Evolutionary conservation across 2,329 filamentous ascomycete species (phyloP).

Genomic region (Exophiala viscosa): DNA sequence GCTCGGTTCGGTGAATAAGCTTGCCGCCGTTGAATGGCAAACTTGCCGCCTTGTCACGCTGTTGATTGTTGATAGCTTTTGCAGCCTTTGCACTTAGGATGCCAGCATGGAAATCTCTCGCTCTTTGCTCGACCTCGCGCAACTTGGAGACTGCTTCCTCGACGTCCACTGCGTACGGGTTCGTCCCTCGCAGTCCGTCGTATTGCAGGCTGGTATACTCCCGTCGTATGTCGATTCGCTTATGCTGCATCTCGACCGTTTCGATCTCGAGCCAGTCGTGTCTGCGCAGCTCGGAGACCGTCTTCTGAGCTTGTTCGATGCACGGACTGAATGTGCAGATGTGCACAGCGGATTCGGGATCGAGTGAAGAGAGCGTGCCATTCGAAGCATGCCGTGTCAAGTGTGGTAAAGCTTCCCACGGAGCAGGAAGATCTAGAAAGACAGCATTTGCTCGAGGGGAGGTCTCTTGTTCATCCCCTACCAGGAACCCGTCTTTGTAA

Average conservation of each 20-base stretch:
- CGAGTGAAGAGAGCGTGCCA: conserved; percentile 53
- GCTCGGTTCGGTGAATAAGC: conserved; percentile 74
- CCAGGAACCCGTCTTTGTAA: conserved; percentile 47
- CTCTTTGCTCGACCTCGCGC: conserved; percentile 67
- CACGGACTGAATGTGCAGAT: conserved; percentile 96
- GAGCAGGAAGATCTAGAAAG: conserved; percentile 50
- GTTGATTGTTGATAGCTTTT: conserved; percentile 25
- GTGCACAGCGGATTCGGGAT: conserved; percentile 67
- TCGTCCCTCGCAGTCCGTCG: conserved; percentile 64
- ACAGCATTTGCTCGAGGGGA: conserved; percentile 46
- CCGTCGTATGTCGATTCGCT: conserved; percentile 73
- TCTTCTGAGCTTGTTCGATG: conserved; percentile 90
- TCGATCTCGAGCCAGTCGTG: conserved; percentile 87
- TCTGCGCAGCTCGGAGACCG: conserved; percentile 73
- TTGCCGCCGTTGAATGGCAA: conserved; percentile 72
- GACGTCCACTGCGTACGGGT: conserved; percentile 68
- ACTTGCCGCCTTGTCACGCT: conserved; percentile 31
- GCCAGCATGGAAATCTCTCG: conserved; percentile 59
- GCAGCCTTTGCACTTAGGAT: conserved; percentile 15
- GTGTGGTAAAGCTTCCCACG: conserved; percentile 49
- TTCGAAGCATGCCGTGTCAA: conserved; percentile 37
- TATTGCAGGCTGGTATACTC: conserved; percentile 72
- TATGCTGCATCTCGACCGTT: conserved; percentile 85
- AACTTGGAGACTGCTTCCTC: conserved; percentile 73
- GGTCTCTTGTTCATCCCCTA: conserved; percentile 29